Conservation (phyloP, 805 yeast genomes). For the Metschnikowia rubicola region DNA sequence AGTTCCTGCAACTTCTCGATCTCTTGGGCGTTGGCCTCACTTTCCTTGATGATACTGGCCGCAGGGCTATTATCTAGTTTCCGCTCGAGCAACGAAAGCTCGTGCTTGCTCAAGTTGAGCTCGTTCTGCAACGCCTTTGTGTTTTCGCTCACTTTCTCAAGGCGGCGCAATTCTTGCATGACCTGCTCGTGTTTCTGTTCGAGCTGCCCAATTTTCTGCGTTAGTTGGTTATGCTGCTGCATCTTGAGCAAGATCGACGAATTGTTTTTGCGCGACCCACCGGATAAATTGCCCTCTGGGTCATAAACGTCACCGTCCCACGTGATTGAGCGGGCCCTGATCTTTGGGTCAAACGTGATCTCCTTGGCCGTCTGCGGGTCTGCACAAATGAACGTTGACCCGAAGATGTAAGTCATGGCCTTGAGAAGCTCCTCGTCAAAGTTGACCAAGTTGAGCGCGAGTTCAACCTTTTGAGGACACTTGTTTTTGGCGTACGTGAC, state of each 20-base stretch:
- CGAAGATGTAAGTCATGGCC: constrained; percentile 92
- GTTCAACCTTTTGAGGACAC: constrained; percentile 81
- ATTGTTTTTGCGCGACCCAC: constrained; percentile 75
- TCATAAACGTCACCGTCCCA: constrained; percentile 92
- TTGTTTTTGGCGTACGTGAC: constrained; percentile 66
- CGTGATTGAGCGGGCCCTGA: constrained; percentile 81
- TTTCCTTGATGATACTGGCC: constrained; percentile 50
- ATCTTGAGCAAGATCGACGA: constrained; percentile 60
- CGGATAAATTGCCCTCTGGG: constrained; percentile 93
- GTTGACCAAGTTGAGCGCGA: constrained; percentile 80
- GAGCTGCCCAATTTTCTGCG: constrained; percentile 35
- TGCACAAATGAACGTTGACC: constrained; percentile 80
- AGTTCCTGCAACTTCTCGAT: constrained; percentile 38
- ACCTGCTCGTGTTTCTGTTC: constrained; percentile 43
- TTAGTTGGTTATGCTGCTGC: constrained; percentile 56
- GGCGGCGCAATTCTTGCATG: constrained; percentile 37
- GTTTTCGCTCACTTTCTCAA: constrained; percentile 42
- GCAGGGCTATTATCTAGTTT: constrained; percentile 56
- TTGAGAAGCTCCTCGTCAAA: constrained; percentile 65
- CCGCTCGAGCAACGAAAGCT: constrained; percentile 51
- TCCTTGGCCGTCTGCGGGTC: constrained; percentile 85
- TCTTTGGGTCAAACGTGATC: constrained; percentile 82
- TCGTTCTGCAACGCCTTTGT: constrained; percentile 59
- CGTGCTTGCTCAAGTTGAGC: constrained; percentile 55
- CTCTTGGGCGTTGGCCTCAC: constrained; percentile 44